Evolutionary conservation across 371 early-diverging fungal genomes (phyloP), one percentile per base, ranked within the genome.

Genomic region (Dentiscutata heterogama): DNA sequence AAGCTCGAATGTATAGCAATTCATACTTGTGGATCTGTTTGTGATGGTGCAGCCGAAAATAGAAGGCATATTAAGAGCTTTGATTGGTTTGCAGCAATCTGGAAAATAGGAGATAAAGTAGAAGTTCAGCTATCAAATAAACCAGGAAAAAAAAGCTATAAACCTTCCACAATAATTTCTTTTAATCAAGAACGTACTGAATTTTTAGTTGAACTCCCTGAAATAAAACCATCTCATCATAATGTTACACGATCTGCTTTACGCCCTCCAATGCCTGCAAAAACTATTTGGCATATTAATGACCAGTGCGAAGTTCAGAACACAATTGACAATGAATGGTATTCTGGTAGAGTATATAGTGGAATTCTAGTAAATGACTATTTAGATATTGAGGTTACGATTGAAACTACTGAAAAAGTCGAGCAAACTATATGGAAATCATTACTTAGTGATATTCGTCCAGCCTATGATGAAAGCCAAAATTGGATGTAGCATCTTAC

Each of bases 1-100:
- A 71, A 51, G 46, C 46, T 71, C 13, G 42, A 50, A 51, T 71
- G 51, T 25, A 50, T 71, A 16, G 51, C 22, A 0, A 71, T 71
- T 13, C 20, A 50, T 50, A 71, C 71, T 71, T 50, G n/a, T 27
- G 13, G 53, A 46, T 71, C 71, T 4, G 27, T 71, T 53, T 71
- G 71, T 53, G 71, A 71, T 71, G 13, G 27, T 13, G 71, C 71
- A 46, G 14, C 10, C 2, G 29, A 71, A 51, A 71, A 71, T 51
- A 46, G 27, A 27, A 71, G n/a, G n/a, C n/a, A n/a, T n/a, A n/a
- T n/a, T n/a, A n/a, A n/a, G n/a, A n/a, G n/a, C n/a, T n/a, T n/a
- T 10, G n/a, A 71, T 50, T 71, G 50, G 51, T 71, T 7, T 42
- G 71, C 71, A 14, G 39, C 27, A 13, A 25, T 2, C 1, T 71